Evolutionary conservation across 1,284 basidiomycete species (phyloP).

Genomic region (Lentinus polychrous): DNA sequence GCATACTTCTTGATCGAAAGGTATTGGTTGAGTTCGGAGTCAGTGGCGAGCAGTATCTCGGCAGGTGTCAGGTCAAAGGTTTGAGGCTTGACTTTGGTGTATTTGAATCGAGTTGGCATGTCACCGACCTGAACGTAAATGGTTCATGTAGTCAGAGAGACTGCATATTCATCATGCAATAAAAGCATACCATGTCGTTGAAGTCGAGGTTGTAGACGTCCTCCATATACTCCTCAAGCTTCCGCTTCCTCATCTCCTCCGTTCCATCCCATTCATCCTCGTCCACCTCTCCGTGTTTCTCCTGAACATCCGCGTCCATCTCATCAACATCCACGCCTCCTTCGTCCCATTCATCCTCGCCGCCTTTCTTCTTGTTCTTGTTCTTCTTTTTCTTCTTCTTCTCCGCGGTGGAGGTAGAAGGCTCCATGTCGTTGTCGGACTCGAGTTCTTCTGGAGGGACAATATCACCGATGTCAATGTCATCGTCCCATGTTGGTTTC

Average conservation of each 20-base stretch:
- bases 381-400: constrained; percentile 46
- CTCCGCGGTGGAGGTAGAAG: constrained; percentile 38
- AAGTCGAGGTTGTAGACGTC: constrained; percentile 89
- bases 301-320: constrained; percentile 67
- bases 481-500: constrained; percentile 88
- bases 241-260: constrained; percentile 78
- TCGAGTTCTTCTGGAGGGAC: constrained; percentile 30
- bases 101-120: constrained; percentile 91
- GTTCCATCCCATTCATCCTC: constrained; percentile 75
- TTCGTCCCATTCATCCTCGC: constrained; percentile 31
- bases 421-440: constrained; percentile 23
- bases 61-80: constrained; percentile 73
- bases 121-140: constrained; percentile 68
- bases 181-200: constrained; percentile 80
- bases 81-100: constrained; percentile 66
- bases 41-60: constrained; percentile 91
- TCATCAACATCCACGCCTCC: constrained; percentile 56
- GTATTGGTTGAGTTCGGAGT: constrained; percentile 89
- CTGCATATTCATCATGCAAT: neutral
- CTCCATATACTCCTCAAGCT: constrained; percentile 84
- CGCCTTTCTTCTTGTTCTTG: constrained; percentile 31
- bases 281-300: constrained; percentile 25
- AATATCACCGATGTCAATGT: constrained; percentile 78
- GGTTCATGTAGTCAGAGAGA: constrained; percentile 4
- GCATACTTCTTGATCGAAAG: constrained; percentile 87